Base-by-base conservation (phyloP, 2,329 filamentous ascomycete genomes). In the Diaporthe ilicicola region DNA sequence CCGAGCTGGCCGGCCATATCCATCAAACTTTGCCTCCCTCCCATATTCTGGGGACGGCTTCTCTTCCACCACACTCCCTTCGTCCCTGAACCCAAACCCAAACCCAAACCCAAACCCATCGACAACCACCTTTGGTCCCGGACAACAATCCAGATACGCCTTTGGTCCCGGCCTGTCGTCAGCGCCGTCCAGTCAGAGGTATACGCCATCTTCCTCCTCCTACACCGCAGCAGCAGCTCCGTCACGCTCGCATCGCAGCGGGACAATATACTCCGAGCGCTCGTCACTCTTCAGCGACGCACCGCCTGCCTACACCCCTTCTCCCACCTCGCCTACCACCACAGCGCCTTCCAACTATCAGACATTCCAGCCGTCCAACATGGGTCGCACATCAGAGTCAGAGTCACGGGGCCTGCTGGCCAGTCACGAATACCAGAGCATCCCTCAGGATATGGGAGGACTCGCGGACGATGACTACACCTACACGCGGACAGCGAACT, bases 281-380 rank as follows among this genome's bases (percentile, higher is more conserved):
- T 74, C 73, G 34, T 71, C 71, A 34, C 72, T 74, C 71, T 73
- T 71, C 70, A 74, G 44, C 78, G 84, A 85, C 69, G 85, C 85
- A 7, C 86, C 86, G 12, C 86, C 86, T 8, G 86, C 86, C 12
- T 88, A 88, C 76, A 84, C 84, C 2, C 84, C 85, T 5, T 79
- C 80, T 19, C 79, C 80, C 0, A 76, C 74, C 27, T 82, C 82
- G 15, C 77, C 80, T 9, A 73, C 77, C 19, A 69, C 69, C 34
- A 70, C 32, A 34, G 32, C 59, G 7, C 51, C 71, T 61, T 77
- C 72, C 68, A 82, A 80, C 72, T 86, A 88, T 75, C 83, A 80
- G 71, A 87, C 85, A 9, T 85, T 87, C 75, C 71, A 76, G 1
- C 15, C 71, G 22, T 55, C 68, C 67, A 80, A 70, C 32, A 87